Base-by-base conservation (phyloP, 2,329 filamentous ascomycete genomes). In the Diaporthe ilicicola region DNA sequence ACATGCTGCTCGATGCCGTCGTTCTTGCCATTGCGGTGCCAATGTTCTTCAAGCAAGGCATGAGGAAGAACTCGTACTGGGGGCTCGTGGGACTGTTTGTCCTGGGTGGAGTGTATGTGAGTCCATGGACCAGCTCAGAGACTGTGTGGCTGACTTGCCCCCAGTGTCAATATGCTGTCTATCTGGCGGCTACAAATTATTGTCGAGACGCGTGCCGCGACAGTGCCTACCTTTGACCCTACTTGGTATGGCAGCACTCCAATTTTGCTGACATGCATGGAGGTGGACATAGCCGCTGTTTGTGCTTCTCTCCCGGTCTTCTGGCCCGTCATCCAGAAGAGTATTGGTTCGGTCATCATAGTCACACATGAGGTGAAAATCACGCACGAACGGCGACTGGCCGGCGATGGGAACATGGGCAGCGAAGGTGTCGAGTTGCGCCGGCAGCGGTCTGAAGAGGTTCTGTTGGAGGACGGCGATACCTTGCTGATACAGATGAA, bases 171-270 rank as follows among this genome's bases (percentile, higher is more conserved):
- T 70, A 64, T 78, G 48, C 70, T 80, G 50, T 78, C 75, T 68
- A 77, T 81, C 66, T 80, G 76, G 76, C 77, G 79, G 15, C 73
- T 82, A 1, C 72, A 78, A 66, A 77, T 69, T 70, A 79, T 81
- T 42, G 70, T 79, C 37, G 70, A 75, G 42, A 74, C 75, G 54
- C 74, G 77, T 32, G 79, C 80, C 17, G 78, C 74, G 3, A 80
- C 78, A 0, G 77, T 76, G 61, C 80, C 80, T 17, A 78, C 80
- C 0, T 69, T 78, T 2, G 80, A 82, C 71, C 80, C 80, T 13
- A 81, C 78, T 4, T 82, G 78, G 77, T 81, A 81, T 70, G 78
- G 76, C n/a, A 77, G 78, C n/a, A 75, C 75, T 37, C 77, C 76
- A 61, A 79, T 82, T 66, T 74, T 81, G n/a, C 76, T 81, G 15